Evolutionary conservation across 257 asterid genomes (phyloP), one percentile per base, ranked within the genome.

Genomic region (Nicotiana undulata): DNA sequence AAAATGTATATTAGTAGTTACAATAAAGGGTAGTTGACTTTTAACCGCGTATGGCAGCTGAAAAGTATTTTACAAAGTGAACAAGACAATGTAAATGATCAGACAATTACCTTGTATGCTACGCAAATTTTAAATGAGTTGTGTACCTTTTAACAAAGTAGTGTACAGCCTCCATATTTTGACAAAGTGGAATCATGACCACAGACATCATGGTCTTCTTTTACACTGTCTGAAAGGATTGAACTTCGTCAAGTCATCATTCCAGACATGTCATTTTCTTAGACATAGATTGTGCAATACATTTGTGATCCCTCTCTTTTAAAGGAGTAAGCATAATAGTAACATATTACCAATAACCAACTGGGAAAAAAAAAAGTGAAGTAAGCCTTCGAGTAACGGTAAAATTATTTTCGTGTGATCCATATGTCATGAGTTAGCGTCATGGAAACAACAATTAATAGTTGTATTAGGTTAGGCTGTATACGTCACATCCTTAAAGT

Each of bases 141-240:
- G 74, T 28, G 13, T 29, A 20, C 22, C 46, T 12, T 60, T 61
- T 26, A 12, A 17, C 37, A 72, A 72, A 46, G 37, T 44, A 22
- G 34, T 32, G 12, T 40, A 70, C 10, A 37, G 44, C 44, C n/a
- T 70, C 11, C 3, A 44, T 70, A 44, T 44, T 34, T 68, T 44
- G 46, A n/a, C 20, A 70, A 12, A 40, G 20, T 44, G 22, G 58
- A 22, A 72, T 72, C 37, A 72, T 70, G 34, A 46, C 78, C 37
- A 24, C 37, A 72, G 12, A 46, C 78, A 46, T 72, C 40, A 46
- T 72, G 34, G 22, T 70, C 59, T 72, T 46, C 22, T 70, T 46
- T 70, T 70, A 70, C 60, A 70, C 44, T 44, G 37, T 70, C 77
- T 72, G 15, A 24, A 72, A 72, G 77, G 60, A 72, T 44, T 44